phyloP scores from a whole-genome alignment of 2,329 filamentous ascomycete genomes.

The Aspergillus pseudotamarii region DNA sequence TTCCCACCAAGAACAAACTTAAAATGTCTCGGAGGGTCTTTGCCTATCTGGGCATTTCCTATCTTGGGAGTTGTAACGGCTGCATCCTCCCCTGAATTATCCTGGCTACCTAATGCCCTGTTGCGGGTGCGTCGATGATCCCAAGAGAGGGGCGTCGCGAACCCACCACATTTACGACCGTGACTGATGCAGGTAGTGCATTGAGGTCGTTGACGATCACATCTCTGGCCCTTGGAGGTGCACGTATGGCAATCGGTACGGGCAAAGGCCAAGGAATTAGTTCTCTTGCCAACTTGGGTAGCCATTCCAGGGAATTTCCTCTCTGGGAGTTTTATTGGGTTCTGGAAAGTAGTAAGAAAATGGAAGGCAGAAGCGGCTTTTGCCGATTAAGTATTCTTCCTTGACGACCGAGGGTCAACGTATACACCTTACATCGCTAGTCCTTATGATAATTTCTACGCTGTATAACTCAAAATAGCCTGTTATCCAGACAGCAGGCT shows the following conservation, averaged over 20 bases:
- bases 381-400: background rate
- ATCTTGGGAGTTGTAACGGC: background rate
- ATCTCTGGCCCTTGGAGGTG: slow-evolving; percentile 15
- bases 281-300: slow-evolving; percentile 16
- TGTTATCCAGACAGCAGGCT: background rate
- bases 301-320: background rate
- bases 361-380: background rate
- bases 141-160: slow-evolving; percentile 18
- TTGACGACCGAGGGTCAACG: background rate
- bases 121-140: slow-evolving; percentile 13
- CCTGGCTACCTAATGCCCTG: background rate
- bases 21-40: background rate
- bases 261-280: slow-evolving; percentile 26
- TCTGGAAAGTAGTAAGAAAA: background rate
- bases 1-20: background rate
- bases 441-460: background rate
- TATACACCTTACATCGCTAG: background rate
- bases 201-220: slow-evolving; percentile 26
- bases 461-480: background rate
- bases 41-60: background rate
- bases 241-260: slow-evolving; percentile 30
- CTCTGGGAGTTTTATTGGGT: background rate
- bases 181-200: slow-evolving; percentile 25
- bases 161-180: slow-evolving; percentile 20
- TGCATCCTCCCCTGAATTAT: background rate